Evolutionary conservation across 225 moss, liverwort and hornwort genomes (phyloP).

Genomic region (Bryoerythrophyllum caledonicum): DNA sequence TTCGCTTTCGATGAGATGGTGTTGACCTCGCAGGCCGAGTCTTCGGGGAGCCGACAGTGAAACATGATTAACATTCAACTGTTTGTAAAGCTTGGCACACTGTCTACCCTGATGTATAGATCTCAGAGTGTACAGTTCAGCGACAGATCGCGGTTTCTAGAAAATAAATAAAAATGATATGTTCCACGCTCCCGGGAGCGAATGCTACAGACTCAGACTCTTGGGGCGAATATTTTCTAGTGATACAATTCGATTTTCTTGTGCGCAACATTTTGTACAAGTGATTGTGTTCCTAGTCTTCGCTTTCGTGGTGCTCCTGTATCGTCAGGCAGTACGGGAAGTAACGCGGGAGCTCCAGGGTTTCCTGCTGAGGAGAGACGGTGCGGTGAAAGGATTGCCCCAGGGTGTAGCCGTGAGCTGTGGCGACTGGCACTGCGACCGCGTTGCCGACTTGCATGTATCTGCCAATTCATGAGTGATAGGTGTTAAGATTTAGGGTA

Average conservation of each 20-base stretch:
- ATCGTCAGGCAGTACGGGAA: conserved; percentile 61
- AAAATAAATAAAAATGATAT: conserved; percentile 19
- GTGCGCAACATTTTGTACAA: conserved; percentile 30
- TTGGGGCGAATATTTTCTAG: conserved; percentile 23
- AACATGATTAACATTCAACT: too few relatives aligned
- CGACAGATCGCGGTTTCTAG: neutral
- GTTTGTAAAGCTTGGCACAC: neutral
- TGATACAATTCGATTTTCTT: conserved; percentile 17
- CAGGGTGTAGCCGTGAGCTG: conserved; percentile 74
- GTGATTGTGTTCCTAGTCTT: neutral
- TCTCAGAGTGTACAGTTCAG: neutral
- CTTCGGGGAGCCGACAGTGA: too few relatives aligned
- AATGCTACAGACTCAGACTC: neutral
- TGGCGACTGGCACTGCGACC: conserved; percentile 95
- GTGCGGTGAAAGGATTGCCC: conserved; percentile 53
- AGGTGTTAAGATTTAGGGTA: too few relatives aligned
- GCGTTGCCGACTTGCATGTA: conserved; percentile 99
- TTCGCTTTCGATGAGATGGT: too few relatives aligned
- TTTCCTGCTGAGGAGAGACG: conserved; percentile 39
- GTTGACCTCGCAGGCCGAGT: too few relatives aligned
- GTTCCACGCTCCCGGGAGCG: neutral
- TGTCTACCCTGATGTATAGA: neutral
- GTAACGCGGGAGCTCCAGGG: conserved; percentile 58
- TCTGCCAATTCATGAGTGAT: conserved; percentile 42
- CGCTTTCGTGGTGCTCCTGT: conserved; percentile 17